Evolutionary conservation across 1,284 basidiomycete species (phyloP), one percentile per base, ranked within the genome.

Genomic region (Rhodofomes roseus): DNA sequence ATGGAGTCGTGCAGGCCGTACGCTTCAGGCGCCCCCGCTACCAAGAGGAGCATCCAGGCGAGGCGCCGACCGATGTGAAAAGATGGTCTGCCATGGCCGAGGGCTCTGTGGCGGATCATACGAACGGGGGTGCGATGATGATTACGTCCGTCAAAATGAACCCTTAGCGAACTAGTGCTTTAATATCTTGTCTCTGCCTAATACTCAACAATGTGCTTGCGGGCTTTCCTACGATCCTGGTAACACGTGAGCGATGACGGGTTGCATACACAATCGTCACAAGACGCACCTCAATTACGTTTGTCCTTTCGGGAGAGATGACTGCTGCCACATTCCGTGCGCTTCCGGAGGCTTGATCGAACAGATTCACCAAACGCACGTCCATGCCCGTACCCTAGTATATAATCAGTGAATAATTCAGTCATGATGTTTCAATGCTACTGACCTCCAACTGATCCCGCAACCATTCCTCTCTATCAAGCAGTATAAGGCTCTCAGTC

Each of bases 341-440:
- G 68, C 87, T 89, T 39, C 85, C 87, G 11, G 78, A 79, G 4
- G 74, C 74, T 69, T 89, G 87, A 65, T 89, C 84, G 62, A 90
- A 90, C 43, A 90, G 66, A 67, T 87, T 87, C 1, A 89, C 75
- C 9, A 83, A 65, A 27, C 79, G 73, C n/a, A 81, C 77, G 11
- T 68, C 64, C 66, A 76, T 61, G 20, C 37, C 57, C 37, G 65
- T 65, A 29, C 48, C 61, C 63, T 69, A 29, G 43, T 8, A 16
- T 23, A 39, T n/a, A 18, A 40, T 14, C 50, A 4, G 8, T 31
- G 25, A 22, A 25, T 9, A 29, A 5, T 16, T 25, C 2, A 39
- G 36, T 8, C 7, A 48, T 25, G 51, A 18, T 11, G 16, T 20
- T 40, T 48, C 6, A 11, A 23, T 22, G 29, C 4, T 6, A 41